Evolutionary conservation across 2,329 filamentous ascomycete genomes (phyloP).

Genomic region (Iodosphaeria phyllophila): DNA sequence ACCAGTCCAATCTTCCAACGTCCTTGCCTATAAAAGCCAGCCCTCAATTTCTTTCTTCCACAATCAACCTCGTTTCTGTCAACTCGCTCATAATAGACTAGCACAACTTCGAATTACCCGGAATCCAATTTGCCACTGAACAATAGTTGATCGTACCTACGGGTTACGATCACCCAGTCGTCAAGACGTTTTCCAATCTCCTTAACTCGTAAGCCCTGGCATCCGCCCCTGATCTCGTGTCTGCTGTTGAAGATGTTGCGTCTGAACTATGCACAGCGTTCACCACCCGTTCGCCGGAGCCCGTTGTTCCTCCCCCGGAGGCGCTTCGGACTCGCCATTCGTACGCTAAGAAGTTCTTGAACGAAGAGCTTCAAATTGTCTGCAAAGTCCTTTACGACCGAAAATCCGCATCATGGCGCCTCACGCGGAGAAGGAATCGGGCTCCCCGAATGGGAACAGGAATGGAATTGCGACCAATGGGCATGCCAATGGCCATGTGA

Average conservation of each 20-base stretch:
- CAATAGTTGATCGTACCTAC: conserved; percentile 35
- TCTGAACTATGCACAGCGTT: conserved; percentile 33
- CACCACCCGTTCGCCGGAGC: conserved; percentile 94
- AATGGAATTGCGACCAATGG: conserved; percentile 29
- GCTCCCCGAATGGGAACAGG: conserved; percentile 31
- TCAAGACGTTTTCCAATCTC: conserved; percentile 97
- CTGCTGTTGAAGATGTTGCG: too few relatives aligned
- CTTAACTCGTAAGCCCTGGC: conserved; percentile 67
- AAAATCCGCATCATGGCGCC: conserved; percentile 62
- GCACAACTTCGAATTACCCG: too few relatives aligned
- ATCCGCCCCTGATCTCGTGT: conserved; percentile 1
- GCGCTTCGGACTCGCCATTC: conserved; percentile 52
- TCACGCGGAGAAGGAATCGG: conserved; percentile 51
- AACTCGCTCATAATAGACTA: too few relatives aligned
- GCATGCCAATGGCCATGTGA: conserved; percentile 10
- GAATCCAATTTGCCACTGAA: too few relatives aligned
- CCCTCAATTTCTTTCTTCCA: too few relatives aligned
- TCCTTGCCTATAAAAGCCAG: too few relatives aligned
- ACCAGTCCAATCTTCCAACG: too few relatives aligned
- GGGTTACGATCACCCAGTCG: conserved; percentile 44
- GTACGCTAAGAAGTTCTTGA: too few relatives aligned
- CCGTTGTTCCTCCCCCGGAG: conserved; percentile 83
- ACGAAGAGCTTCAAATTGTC: too few relatives aligned
- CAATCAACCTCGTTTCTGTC: too few relatives aligned
- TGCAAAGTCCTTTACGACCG: too few relatives aligned